Evolutionary conservation across 1,139 yeast species (phyloP), one percentile per base, ranked within the genome.

Genomic region (Hanseniaspora uvarum): DNA sequence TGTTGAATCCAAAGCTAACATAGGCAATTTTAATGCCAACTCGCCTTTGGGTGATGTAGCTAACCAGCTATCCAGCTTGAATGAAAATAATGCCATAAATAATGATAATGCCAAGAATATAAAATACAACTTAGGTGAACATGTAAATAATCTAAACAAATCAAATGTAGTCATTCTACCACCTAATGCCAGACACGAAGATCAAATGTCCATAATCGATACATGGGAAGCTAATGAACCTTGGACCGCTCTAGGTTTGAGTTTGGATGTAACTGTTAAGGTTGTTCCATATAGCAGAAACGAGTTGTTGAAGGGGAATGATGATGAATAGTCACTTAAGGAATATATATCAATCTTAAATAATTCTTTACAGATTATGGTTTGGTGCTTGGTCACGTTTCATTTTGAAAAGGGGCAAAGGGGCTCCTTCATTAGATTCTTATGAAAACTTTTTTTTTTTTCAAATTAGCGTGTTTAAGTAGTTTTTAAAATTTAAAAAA

Each of bases 221-320:
- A 57, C 64, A 10, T 66, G 68, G 68, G 55, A 61, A 5, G 51
- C 65, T 2, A 62, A 66, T 44, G 67, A 65, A 52, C 70, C 70
- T 7, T 67, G 70, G 70, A 59, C 64, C 58, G 63, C 61, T 31
- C 55, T 67, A 41, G 69, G 68, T 4, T 56, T 67, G 26, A 69
- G 66, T 43, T 65, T 69, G 2, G 63, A 69, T 2, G 57, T 67
- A 38, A 65, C 68, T 56, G 66, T 66, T 14, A 66, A 66, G 53
- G 65, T 66, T 53, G 59, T 67, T 23, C 70, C 70, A 3, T 48
- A 46, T 18, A 43, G 53, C 10, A 50, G 49, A 43, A 44, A 37
- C 10, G 44, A 43, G n/a, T n/a, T 18, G 11, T 23, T 23, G 12
- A 44, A 43, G 31, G 34, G 10, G n/a, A 23, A 11, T 3, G 46